Percentiles rank a stretch among this genome's conserved stretches.
Evolutionary conservation across 163 green algal species (phyloP).

Genomic region (Scenedesmus sp.): DNA sequence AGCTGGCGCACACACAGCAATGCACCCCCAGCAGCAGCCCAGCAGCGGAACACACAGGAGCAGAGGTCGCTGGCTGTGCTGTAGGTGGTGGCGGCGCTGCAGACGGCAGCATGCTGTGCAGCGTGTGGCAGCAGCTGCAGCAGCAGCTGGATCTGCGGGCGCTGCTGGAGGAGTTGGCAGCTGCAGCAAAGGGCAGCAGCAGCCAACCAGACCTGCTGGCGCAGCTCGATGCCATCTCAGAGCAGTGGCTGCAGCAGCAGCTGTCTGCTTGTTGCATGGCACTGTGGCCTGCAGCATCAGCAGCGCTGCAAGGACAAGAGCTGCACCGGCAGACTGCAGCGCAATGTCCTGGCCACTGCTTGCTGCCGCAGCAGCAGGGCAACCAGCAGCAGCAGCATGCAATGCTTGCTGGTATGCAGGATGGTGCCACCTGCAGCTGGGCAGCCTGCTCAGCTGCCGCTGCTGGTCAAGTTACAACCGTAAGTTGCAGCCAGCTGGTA

Average conservation of each 20-base stretch:
- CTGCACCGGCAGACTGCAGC: background rate
- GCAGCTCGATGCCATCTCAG: background rate
- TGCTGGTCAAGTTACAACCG: constrained; percentile 1
- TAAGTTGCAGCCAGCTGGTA: background rate
- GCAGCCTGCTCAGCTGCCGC: background rate
- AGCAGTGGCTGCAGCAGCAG: constrained; percentile 51
- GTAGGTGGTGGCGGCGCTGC: background rate
- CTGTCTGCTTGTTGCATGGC: background rate
- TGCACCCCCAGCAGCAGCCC: background rate
- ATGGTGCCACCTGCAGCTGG: constrained; percentile 5
- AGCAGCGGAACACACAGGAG: background rate
- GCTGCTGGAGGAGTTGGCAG: background rate
- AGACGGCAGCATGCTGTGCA: constrained; percentile 9
- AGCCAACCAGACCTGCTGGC: background rate
- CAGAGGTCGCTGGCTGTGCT: background rate
- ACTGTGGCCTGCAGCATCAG: constrained; percentile 27
- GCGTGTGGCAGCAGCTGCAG: constrained; percentile 47
- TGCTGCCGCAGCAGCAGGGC: background rate
- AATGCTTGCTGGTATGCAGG: constrained; percentile 21
- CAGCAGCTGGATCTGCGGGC: constrained; percentile 36
- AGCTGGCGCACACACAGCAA: constrained; percentile 29
- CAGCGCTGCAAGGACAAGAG: background rate
- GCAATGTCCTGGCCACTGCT: background rate
- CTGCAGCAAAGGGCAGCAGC: background rate
- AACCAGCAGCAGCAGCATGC: background rate